phyloP scores from a whole-genome alignment of 768 basidiomycete species.

The Russula emetica region DNA sequence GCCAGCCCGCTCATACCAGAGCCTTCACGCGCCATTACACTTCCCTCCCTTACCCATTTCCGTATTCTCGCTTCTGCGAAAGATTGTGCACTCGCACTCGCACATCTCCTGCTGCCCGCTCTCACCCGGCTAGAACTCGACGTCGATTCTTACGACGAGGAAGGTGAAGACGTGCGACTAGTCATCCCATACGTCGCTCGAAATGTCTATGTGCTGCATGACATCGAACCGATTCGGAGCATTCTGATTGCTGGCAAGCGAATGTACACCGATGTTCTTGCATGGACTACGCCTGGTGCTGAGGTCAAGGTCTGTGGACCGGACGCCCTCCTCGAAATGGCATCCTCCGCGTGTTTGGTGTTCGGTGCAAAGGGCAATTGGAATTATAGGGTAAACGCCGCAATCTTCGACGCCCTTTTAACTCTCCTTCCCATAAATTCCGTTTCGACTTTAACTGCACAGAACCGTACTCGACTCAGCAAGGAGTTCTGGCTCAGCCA shows the following conservation, averaged over 20 bases:
- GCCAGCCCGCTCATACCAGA: not conserved
- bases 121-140: not conserved
- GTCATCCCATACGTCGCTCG: not conserved
- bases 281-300: not conserved
- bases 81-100: slow-evolving; percentile 1
- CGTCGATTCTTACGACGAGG: not conserved
- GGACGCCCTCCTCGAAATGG: too few relatives aligned
- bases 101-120: slow-evolving; percentile 14
- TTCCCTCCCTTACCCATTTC: slow-evolving; percentile 1
- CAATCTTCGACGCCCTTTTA: not conserved
- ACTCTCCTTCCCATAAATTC: not conserved
- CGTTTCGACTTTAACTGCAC: not conserved
- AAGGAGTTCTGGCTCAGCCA: not conserved
- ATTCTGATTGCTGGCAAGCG: not conserved
- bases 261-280: not conserved
- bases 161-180: not conserved
- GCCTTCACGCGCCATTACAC: not conserved
- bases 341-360: too few relatives aligned
- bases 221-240: slow-evolving; percentile 5
- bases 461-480: not conserved
- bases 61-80: not conserved
- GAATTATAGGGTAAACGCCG: not conserved
- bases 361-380: not conserved
- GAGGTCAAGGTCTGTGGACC: not conserved
- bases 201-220: slow-evolving; percentile 6